phyloP scores from a whole-genome alignment of 805 yeast species.

The Tetrapisispora taiwanensis region DNA sequence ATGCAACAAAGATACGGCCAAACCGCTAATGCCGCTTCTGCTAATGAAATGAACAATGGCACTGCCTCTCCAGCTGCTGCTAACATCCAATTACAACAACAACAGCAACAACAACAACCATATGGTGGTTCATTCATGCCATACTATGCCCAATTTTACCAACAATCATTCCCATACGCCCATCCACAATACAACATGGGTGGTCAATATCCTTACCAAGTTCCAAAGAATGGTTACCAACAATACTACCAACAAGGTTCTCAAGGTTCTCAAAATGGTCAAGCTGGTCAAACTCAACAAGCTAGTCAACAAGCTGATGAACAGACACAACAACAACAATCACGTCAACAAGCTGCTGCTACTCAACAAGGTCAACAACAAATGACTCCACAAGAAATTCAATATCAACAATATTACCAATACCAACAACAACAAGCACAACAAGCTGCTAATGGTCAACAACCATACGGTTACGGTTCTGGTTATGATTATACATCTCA shows the following conservation, averaged over 20 bases:
- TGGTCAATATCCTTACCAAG: conserved; percentile 26
- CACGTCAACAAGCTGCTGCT: conserved; percentile 15
- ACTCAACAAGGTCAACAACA: conserved; percentile 19
- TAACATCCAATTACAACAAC: conserved; percentile 22
- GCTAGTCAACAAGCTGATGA: conserved; percentile 7
- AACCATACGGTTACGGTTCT: conserved; percentile 24
- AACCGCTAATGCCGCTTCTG: conserved; percentile 17
- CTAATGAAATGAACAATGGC: conserved; percentile 10
- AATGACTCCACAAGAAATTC: conserved; percentile 23
- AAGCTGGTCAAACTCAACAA: conserved; percentile 11
- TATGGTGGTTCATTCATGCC: conserved; percentile 30
- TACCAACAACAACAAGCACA: conserved; percentile 22
- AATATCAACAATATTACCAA: conserved; percentile 28
- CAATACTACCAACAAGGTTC: conserved; percentile 19
- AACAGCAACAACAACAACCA: conserved; percentile 11
- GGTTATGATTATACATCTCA: conserved; percentile 29
- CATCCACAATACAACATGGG: conserved; percentile 30
- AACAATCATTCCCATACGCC: conserved; percentile 29
- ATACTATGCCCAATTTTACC: conserved; percentile 28
- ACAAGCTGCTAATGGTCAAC: conserved; percentile 22
- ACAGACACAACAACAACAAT: conserved; percentile 15
- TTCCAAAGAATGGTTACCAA: conserved; percentile 23
- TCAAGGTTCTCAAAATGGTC: conserved; percentile 13
- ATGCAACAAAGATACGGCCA: conserved; percentile 22
- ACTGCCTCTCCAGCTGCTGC: conserved; percentile 17